phyloP scores from a whole-genome alignment of 331 rosid genomes.

The Pyrus hybrid region DNA sequence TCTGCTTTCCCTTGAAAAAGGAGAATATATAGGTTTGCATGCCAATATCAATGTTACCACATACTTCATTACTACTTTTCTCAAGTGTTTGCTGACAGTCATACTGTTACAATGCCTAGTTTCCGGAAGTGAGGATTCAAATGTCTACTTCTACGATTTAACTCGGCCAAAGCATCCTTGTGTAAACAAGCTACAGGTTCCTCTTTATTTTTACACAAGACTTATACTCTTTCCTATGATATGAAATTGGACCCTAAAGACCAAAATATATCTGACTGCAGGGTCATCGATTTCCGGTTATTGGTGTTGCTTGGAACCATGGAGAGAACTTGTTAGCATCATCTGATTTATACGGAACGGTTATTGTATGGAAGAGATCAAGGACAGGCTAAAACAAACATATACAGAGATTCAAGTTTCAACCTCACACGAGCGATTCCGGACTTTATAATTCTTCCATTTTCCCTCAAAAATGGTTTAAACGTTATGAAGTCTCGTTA shows the following conservation, averaged over 20 bases:
- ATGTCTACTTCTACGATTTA: slow-evolving; percentile 91
- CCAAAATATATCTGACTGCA: slow-evolving; percentile 23
- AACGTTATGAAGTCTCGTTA: not conserved
- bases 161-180: slow-evolving; percentile 88
- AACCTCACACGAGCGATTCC: not conserved
- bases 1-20: slow-evolving; percentile 93
- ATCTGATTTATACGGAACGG: slow-evolving; percentile 76
- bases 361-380: slow-evolving; percentile 93
- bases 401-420: not conserved
- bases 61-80: not conserved
- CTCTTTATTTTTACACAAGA: slow-evolving; percentile 7
- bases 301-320: slow-evolving; percentile 85
- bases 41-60: not conserved
- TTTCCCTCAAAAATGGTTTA: not conserved
- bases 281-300: slow-evolving; percentile 92
- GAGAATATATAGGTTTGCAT: slow-evolving; percentile 79
- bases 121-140: slow-evolving; percentile 96
- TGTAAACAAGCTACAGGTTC: slow-evolving; percentile 92
- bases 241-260: slow-evolving; percentile 11
- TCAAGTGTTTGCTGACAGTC: slow-evolving; percentile 19
- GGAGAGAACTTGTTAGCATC: slow-evolving; percentile 93
- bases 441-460: not conserved
- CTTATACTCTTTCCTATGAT: not conserved
- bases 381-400: slow-evolving; percentile 38
- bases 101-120: slow-evolving; percentile 37